Evolutionary conservation across 352 stramenopile species (phyloP).

Genomic region (Stramenopiles sp.): DNA sequence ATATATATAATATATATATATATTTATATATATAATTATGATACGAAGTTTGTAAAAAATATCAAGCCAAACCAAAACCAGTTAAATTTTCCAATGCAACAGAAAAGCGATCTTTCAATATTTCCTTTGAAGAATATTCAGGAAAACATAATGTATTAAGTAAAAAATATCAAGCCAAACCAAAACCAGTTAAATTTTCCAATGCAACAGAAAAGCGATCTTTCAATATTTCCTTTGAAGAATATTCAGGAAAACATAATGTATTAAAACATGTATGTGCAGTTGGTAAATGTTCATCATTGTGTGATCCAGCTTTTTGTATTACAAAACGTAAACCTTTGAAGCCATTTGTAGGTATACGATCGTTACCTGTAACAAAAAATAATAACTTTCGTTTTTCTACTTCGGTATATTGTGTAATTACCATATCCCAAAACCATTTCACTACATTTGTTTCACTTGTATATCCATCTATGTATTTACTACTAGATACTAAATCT

Average conservation of each 20-base stretch:
- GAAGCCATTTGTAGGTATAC: not conserved
- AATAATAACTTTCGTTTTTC: not conserved
- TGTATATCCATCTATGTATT: not conserved
- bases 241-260: not conserved
- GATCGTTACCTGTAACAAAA: not conserved
- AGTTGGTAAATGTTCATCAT: not conserved
- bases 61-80: not conserved
- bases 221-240: not conserved
- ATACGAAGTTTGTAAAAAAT: too few relatives aligned
- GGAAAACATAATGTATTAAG: not conserved
- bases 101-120: not conserved
- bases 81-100: conserved; percentile 1
- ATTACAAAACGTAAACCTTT: not conserved
- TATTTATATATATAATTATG: too few relatives aligned
- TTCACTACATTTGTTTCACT: not conserved
- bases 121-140: not conserved
- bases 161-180: not conserved
- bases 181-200: not conserved
- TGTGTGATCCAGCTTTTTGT: not conserved
- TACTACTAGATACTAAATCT: not conserved
- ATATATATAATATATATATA: too few relatives aligned
- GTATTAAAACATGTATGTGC: not conserved
- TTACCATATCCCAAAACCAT: not conserved
- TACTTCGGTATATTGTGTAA: not conserved
- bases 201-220: not conserved